Base-by-base conservation (phyloP, 164 flowering plant genomes). In the Hamamelis virginiana region DNA sequence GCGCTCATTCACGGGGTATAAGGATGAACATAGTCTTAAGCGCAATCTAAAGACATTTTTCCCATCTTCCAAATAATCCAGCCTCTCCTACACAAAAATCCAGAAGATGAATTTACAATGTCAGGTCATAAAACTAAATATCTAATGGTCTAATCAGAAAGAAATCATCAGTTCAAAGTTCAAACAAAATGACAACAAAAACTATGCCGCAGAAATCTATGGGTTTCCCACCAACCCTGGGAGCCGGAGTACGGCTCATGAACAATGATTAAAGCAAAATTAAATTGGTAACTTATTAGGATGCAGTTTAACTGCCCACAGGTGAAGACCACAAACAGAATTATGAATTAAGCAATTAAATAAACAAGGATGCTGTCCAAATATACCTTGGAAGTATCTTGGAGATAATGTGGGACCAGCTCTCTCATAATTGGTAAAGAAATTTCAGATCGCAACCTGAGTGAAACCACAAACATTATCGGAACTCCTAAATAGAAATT, bases 51-150 rank as follows among this genome's bases (percentile, higher is more conserved):
- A 95, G 53, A 90, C 74, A 75, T 69, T 84, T 72, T 95, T 92
- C 44, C 96, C 97, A 71, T 95, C 99, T 74, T 95, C 99, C 87
- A 95, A 75, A 75, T 86, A 95, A 78, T 95, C 94, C 77, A 92
- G 74, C 84, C 92, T 88, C 84, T 95, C 97, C 99, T 95, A 53
- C 66, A 80, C 65, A 62, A 71, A 12, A 41, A 62, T 64, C 12
- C 64, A 72, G 21, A 64, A 56, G 13, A 27, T 38, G 45, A 56
- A 22, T 45, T 41, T 65, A 23, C 46, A 51, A 73, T 27, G 9
- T 44, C 57, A 72, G 16, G 19, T 41, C 26, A 38, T 23, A 9
- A 23, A 59, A 22, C 50, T 15, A 27, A 43, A 45, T n/a, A 23
- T 16, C 9, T 23, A 44, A 19, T 26, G 19, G 22, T 22, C 14